phyloP scores from a whole-genome alignment of 345 rosid genomes.

The Isatis tinctoria region DNA sequence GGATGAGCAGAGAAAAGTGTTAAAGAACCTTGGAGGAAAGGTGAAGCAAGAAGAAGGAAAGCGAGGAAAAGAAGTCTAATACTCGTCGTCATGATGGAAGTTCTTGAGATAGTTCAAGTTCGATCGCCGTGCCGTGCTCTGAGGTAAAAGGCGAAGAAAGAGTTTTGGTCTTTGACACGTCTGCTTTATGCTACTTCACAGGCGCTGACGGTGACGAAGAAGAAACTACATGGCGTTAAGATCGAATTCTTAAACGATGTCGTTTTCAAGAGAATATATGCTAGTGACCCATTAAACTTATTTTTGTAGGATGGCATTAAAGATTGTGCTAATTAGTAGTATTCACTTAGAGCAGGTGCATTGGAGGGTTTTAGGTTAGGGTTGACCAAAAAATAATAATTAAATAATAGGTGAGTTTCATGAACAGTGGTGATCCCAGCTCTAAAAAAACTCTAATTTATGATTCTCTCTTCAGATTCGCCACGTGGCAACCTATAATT shows the following conservation, averaged over 20 bases:
- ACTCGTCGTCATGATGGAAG: conserved; percentile 26
- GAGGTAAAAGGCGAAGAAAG: conserved; percentile 12
- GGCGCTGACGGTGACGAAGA: background rate
- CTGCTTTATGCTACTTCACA: background rate
- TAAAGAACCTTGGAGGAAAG: conserved; percentile 67
- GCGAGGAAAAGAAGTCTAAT: conserved; percentile 62
- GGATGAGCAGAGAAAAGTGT: conserved; percentile 5
- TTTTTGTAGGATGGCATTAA: background rate
- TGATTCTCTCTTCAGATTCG: no score
- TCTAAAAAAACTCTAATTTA: no score
- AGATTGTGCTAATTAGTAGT: background rate
- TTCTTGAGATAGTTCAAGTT: background rate
- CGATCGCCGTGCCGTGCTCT: background rate
- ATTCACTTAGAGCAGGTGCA: no score
- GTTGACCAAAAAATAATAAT: no score
- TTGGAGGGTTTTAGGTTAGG: no score
- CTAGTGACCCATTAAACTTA: background rate
- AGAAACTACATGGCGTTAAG: background rate
- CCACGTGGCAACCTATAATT: no score
- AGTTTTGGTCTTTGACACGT: conserved; percentile 3
- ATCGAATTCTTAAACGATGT: background rate
- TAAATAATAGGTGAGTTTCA: no score
- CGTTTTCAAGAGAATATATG: background rate
- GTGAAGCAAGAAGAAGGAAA: conserved; percentile 64
- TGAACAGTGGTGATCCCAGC: no score